Base-by-base conservation (phyloP, 441 rosid genomes). In the Lepidium campestre region DNA sequence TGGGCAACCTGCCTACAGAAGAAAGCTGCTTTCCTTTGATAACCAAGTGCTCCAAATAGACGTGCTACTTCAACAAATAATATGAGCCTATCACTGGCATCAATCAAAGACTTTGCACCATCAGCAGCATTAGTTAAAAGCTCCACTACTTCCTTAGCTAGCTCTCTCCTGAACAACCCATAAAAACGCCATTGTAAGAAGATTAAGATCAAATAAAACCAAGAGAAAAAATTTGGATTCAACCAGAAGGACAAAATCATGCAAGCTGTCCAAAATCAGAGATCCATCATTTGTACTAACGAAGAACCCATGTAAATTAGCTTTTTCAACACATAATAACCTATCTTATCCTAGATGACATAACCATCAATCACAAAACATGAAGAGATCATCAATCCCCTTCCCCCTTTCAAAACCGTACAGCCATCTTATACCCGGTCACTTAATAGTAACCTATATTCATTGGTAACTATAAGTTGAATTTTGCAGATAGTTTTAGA, bases 1-100 rank as follows among this genome's bases (percentile, higher is more conserved):
- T 83, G 98, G 68, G 98, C 99, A 17, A 94, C 97, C 83, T 88
- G 94, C 84, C 99, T 89, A 37, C 98, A 89, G 65, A 91, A 94
- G 82, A 94, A 91, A 74, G 98, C 99, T 62, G 98, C 96, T 81
- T 89, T 94, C 68, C 97, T 77, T 65, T 89, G 93, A 78, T 91
- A 94, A 71, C 93, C 97, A 76, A 91, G 86, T 58, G 76, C 77
- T 62, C 99, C 99, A 81, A 81, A 94, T 49, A 94, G 80, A 60
- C 97, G 98, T 55, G 99, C 93, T 74, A 94, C 76, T 81, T 94
- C 99, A 37, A 91, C 83, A 78, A 78, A 91, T 70, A 94, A 70
- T 81, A 94, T 74, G 20, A 94, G 94, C 68, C 94, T 84, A 75
- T 94, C 98, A 50, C 86, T 89, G 9, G 88, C 94, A 82, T 94